Base-by-base conservation (phyloP, 139 green algal species). In the Tetradesmus obliquus region DNA sequence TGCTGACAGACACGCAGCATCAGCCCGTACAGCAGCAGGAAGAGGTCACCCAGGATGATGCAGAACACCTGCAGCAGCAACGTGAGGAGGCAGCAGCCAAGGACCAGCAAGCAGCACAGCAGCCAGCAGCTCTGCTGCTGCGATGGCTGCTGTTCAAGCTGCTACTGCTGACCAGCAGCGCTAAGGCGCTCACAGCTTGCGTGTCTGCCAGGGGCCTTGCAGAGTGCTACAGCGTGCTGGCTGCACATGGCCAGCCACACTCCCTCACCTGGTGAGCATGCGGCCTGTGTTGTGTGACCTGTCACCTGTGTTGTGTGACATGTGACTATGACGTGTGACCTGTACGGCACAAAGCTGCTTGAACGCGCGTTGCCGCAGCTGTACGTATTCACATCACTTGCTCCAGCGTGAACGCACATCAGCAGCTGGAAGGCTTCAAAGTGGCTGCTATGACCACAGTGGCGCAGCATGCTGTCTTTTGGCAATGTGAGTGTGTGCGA, bases 81-180 rank as follows among this genome's bases (percentile, higher is more conserved):
- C 53, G 9, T 62, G 66, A 89, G 84, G 24, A 55, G n/a, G 54
- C 86, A 54, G 71, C 86, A 84, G 86, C 71, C 53, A 76, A 76
- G 6, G 20, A 72, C n/a, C 53, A 66, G 60, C 24, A 76, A 53
- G n/a, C 22, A 9, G 55, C 22, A 20, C 57, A 88, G 51, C 51
- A 83, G 19, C 86, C 86, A 45, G 86, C 86, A 55, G 8, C 17
- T 13, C 53, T 90, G 53, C 76, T 90, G 20, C n/a, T 84, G 71
- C 51, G 54, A 22, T 90, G 86, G 86, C 71, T 90, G 71, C 71
- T 90, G 71, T 90, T 83, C 86, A 90, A 84, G 53, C 53, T 84
- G 53, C 71, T 90, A 6, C 17, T 90, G 69, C 71, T 90, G 53
- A 69, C 86, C 71, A 83, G 86, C 86, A 90, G 19, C 20, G 45